Base-by-base conservation (phyloP, 23 red algal genomes). In the Pyropia yezoensis region DNA sequence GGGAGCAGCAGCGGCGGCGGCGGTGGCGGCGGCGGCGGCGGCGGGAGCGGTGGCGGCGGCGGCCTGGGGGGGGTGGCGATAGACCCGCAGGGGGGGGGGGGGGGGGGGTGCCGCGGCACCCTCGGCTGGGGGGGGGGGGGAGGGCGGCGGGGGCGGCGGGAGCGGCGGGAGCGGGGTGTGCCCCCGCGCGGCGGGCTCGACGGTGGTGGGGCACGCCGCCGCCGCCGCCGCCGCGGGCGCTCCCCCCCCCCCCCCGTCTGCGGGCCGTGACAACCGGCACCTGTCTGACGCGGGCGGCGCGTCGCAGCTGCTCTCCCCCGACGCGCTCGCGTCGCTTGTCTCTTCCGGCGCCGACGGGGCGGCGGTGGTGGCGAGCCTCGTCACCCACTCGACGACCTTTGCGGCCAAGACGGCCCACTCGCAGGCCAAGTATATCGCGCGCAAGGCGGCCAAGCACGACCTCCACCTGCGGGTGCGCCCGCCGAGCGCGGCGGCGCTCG, bases 391-490 rank as follows among this genome's bases (percentile, higher is more conserved):
- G 18, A 39, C 45, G 7, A 88, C 71, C 7, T 88, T 88, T 33
- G 23, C 68, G 18, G 55, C 4, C 19, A 88, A 88, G 45, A 88
- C 72, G 6, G 24, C 73, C 3, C 76, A 77, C 32, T 69, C 83
- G 5, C 83, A 78, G 33, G 45, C 75, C 20, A 88, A 88, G 66
- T 88, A 78, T 49, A 63, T 88, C 15, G 55, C 63, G 49, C 60
- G 71, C 22, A 88, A 88, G 34, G 61, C 57, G 18, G 71, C 70
- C 20, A 88, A 78, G 57, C 76, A 71, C 49, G 72, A 78, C 58
- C 33, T 88, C 18, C 71, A 63, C 47, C 50, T 88, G n/a, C 63
- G 83, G 1, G 64, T 88, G 13, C 18, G 75, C 5, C 49, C 55
- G 70, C 83, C 83, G n/a, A 78, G 73, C 8, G 83, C 72, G 1